Evolutionary conservation across 1,284 basidiomycete species (phyloP).

Genomic region (Naganishia sp.): DNA sequence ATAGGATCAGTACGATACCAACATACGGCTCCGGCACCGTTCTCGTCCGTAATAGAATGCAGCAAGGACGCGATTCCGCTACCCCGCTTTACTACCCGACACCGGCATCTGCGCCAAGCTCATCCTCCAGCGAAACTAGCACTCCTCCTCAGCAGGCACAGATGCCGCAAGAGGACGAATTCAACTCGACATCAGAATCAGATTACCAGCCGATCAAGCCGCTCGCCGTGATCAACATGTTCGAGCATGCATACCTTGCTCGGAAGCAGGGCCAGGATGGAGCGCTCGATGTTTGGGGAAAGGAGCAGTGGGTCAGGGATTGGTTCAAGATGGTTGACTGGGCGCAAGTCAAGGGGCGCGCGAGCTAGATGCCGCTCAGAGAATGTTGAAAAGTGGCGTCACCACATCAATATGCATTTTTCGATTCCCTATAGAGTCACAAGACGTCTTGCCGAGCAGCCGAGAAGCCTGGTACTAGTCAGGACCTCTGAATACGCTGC

Average conservation of each 20-base stretch:
- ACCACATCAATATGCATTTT: constrained; percentile 4
- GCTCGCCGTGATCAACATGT: constrained; percentile 74
- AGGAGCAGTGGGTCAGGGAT: constrained; percentile 81
- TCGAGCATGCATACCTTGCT: constrained; percentile 88
- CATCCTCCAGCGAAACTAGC: constrained; percentile 18
- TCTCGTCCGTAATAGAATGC: constrained; percentile 61
- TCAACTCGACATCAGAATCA: background rate
- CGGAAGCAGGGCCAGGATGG: constrained; percentile 59
- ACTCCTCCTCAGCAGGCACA: background rate
- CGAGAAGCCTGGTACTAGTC: no score
- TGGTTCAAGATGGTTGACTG: constrained; percentile 92
- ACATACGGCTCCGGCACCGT: constrained; percentile 90
- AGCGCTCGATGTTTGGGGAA: constrained; percentile 80
- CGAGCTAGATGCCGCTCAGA: constrained; percentile 2
- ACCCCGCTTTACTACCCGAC: constrained; percentile 22
- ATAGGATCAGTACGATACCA: constrained; percentile 48
- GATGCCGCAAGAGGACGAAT: constrained; percentile 21
- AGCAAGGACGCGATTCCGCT: constrained; percentile 45
- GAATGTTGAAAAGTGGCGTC: background rate
- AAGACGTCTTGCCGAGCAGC: no score
- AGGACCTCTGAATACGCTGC: no score
- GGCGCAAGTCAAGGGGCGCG: constrained; percentile 60
- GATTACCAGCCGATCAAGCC: constrained; percentile 37
- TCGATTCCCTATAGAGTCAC: background rate
- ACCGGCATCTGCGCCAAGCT: constrained; percentile 22